Base-by-base conservation (phyloP, 805 yeast species). In the Candida morakotiae region DNA sequence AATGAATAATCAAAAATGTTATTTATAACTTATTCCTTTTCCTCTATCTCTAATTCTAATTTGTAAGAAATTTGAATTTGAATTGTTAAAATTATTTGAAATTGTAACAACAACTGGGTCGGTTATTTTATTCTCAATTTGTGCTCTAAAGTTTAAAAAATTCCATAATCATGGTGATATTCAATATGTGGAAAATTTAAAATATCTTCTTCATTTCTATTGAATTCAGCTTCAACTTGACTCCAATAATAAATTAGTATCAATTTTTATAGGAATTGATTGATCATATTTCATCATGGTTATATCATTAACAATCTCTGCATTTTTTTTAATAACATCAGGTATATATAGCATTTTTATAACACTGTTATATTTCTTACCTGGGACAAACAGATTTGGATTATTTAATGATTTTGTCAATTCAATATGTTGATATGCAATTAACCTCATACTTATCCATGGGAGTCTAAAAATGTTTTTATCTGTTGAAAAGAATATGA, bases 121-220 rank as follows among this genome's bases (percentile, higher is more conserved):
- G 7, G 42, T 36, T 8, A 65, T 62, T 8, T 64, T 53, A 39
- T 76, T 77, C 55, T 91, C 98, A 37, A 91, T 82, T 38, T 85
- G 88, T 0, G 98, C 95, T 38, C 96, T 65, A 44, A 83, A 80
- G 5, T 60, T 91, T 91, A 48, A 91, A 69, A 15, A 89, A 62
- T 61, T 91, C 98, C 16, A 86, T 93, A 91, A 55, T 91, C 96
- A 36, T 91, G 59, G 55, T 89, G 96, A 31, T 82, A 81, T 15
- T 93, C 87, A 31, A 91, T 83, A 56, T 87, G 89, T 0, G 96
- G 89, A 54, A 89, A 78, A 9, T 37, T 23, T 11, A 46, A 40
- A 16, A 64, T 61, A 11, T 85, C 66, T 17, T 77, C 74, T 22
- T 62, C 63, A n/a, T 79, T 77, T 38, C 61, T 62, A 24, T 24